A percentile compares a stretch with the other conserved stretches of the same genome.
These are phyloP conservation scores for Podaxis carcinomalis DNA, from an alignment of 768 basidiomycete genomes.

Conservation along the genomic window DNA sequence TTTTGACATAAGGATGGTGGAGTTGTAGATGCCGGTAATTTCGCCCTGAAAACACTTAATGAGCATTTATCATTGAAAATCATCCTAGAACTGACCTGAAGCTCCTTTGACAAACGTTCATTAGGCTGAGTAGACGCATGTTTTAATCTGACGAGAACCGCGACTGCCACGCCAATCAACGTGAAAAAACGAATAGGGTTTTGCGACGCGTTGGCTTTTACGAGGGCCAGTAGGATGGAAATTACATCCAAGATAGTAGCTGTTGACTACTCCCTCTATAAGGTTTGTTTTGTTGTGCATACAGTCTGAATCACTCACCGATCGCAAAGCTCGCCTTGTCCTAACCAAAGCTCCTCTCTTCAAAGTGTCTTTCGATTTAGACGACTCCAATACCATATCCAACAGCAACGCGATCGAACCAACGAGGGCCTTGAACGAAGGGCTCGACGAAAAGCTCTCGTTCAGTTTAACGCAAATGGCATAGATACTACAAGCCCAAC, in stretches of 20 bases:
- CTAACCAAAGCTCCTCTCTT: conserved; percentile 58
- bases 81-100: conserved; percentile 33
- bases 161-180: conserved; percentile 64
- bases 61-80: conserved; percentile 2
- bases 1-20: conserved; percentile 65
- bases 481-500: conserved; percentile 68
- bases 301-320: conserved; percentile 34
- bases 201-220: conserved; percentile 41
- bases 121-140: conserved; percentile 39
- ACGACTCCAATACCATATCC: conserved; percentile 54
- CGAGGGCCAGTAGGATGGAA: conserved; percentile 42
- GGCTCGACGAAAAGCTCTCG: conserved; percentile 39
- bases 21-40: conserved; percentile 57
- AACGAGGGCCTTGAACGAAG: conserved; percentile 49
- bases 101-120: conserved; percentile 37
- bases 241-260: conserved; percentile 47
- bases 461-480: conserved; percentile 42
- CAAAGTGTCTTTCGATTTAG: conserved; percentile 52
- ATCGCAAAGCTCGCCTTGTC: conserved; percentile 63
- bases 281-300: neutral
- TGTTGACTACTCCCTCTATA: conserved; percentile 26
- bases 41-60: conserved; percentile 35
- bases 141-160: conserved; percentile 69
- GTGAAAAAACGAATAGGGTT: conserved; percentile 34
- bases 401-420: conserved; percentile 56